Evolutionary conservation across 1,284 basidiomycete genomes (phyloP), one percentile per base, ranked within the genome.

Genomic region (Pseudozyma pruni): DNA sequence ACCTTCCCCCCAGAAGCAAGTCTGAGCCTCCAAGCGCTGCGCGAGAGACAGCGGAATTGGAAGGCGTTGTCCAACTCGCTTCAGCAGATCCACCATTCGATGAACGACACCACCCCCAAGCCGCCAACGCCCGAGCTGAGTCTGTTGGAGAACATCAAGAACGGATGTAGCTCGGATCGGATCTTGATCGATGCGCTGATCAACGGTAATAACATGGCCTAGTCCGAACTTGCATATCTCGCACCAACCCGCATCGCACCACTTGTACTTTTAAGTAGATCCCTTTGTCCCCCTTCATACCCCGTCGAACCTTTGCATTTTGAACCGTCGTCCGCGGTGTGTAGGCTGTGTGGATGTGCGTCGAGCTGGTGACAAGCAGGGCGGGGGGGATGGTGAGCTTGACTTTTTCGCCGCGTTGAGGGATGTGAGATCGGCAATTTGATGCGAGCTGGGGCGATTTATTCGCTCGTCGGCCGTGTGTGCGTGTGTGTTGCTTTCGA

Each of bases 21-120:
- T 1, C 48, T 72, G 2, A 72, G 69, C 42, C 19, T 72, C 19
- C 63, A 62, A 4, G 69, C 69, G 5, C 41, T 72, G 11, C 23
- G 69, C 7, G 63, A 67, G n/a, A 41, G 58, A 20, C 49, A 72
- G 8, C 25, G 39, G 32, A 72, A 72, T 33, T 72, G 69, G 69
- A 63, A 63, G 14, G 38, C 64, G 8, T 35, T 72, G 8, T 62
- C 69, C 2, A 38, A 27, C 0, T 67, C 63, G 37, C 34, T 72
- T 48, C 47, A 72, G 23, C 55, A 67, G 47, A 52, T 63, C 9
- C 31, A 63, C 4, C 29, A 59, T 17, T 31, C 23, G 6, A 47
- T 38, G 38, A 54, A 16, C 37, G 19, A 22, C 25, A 9, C 2
- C 23, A 19, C 20, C 11, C 27, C 16, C 34, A 19, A 8, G 16